Conservation (phyloP, 106 monocot species). For the Acorus gramineus region DNA sequence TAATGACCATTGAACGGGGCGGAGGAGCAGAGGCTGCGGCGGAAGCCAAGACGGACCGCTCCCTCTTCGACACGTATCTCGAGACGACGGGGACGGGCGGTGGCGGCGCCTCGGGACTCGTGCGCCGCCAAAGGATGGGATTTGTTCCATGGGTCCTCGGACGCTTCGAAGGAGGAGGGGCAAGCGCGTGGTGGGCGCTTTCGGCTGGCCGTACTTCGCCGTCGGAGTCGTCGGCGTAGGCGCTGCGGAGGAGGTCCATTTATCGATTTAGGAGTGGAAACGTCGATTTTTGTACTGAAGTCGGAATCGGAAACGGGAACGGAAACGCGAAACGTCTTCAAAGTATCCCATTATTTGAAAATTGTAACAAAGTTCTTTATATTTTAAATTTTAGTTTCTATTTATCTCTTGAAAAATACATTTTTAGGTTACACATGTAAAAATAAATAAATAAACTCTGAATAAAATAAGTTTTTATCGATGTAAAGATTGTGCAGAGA, state of each 20-base stretch:
- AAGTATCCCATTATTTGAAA: too few species aligned
- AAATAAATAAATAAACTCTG: too few species aligned
- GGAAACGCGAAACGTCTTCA: not conserved
- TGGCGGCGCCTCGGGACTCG: too few species aligned
- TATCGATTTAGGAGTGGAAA: constrained; percentile 7
- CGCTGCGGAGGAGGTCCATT: constrained; percentile 63
- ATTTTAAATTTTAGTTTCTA: too few species aligned
- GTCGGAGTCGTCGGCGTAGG: constrained; percentile 35
- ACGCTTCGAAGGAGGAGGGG: constrained; percentile 19
- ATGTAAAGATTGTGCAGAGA: too few species aligned
- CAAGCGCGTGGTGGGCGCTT: not conserved
- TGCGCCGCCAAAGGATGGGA: not conserved
- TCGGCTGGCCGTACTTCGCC: constrained; percentile 24
- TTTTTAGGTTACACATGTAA: too few species aligned
- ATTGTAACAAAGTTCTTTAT: too few species aligned
- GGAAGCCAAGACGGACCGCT: constrained; percentile 31
- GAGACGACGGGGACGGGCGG: constrained; percentile 6
- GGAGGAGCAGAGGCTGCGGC: constrained; percentile 5
- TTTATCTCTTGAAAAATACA: too few species aligned
- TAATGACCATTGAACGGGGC: constrained; percentile 4
- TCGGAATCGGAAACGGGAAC: not conserved
- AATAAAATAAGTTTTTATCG: too few species aligned
- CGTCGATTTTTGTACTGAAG: not conserved
- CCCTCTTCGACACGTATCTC: constrained; percentile 80
- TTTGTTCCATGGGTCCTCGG: constrained; percentile 10